Evolutionary conservation across 2,329 filamentous ascomycete species (phyloP), one percentile per base, ranked within the genome.

Genomic region (Aspergillus arachidicola): DNA sequence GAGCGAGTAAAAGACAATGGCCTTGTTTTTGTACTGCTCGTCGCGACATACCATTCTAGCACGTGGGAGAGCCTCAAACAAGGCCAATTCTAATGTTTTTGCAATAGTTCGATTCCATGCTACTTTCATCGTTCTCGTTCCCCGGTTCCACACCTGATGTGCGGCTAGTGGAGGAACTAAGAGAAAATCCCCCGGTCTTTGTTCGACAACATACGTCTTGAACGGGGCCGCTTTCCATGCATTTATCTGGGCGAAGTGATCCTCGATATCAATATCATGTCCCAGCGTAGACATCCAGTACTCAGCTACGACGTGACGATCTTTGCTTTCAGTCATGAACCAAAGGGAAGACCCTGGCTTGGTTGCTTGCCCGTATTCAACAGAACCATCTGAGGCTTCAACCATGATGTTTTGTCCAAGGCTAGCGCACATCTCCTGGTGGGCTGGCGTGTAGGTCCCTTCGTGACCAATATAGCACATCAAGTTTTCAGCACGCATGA

Each of bases 401-500:
- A 99, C 93, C 95, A 99, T 98, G 70, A 99, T 94, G 73, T 99
- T 99, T 69, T 99, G 95, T 0, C 95, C 94, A 14, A 98, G 81
- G 41, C 91, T 96, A 14, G 93, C 95, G 77, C 95, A 99, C 95
- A 99, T 99, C 77, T 99, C 95, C 68, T 93, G 88, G 79, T 99
- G 95, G 0, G 94, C 89, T 11, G 95, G 94, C 0, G 95, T 99
- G 73, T 94, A 98, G 1, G 95, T 99, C 6, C 95, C 95, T 80
- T 99, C 95, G 72, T 98, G 94, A 0, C 95, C 95, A 71, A 98
- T 90, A 72, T 99, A 99, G 76, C 94, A 98, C 95, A 97, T 97
- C 69, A 99, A 84, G 67, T 99, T 99, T 74, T 97, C 89, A 0
- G 95, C 95, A 56, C 93, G 90, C 92, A 97, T 97, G 48, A 90